Evolutionary conservation across 345 rosid species (phyloP).

Genomic region (Bruguiera parviflora): DNA sequence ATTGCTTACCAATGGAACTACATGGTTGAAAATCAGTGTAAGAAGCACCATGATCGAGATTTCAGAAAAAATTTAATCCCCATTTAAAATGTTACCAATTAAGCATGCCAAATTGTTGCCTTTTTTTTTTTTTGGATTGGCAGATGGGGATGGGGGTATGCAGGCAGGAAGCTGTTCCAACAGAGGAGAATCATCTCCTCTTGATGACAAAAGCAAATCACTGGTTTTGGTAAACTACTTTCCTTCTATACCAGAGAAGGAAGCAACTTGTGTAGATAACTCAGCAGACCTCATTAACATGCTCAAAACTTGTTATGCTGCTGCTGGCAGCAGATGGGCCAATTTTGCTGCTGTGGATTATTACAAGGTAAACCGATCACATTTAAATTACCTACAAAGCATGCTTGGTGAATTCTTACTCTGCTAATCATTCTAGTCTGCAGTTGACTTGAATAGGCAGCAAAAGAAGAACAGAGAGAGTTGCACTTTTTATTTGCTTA

Average conservation of each 20-base stretch:
- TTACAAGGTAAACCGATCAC: conserved; percentile 38
- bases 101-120: too few species aligned
- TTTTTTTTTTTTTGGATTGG: conserved; percentile 6
- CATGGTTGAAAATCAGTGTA: conserved; percentile 83
- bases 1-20: conserved; percentile 75
- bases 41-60: not conserved
- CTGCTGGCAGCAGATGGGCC: conserved; percentile 55
- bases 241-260: conserved; percentile 26
- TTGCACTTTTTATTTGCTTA: conserved; percentile 26
- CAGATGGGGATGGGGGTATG: conserved; percentile 65
- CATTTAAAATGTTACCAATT: too few species aligned
- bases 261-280: conserved; percentile 39
- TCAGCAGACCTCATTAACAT: conserved; percentile 46
- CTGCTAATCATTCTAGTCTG: not conserved
- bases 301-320: conserved; percentile 46
- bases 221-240: conserved; percentile 38
- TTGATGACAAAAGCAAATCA: conserved; percentile 49
- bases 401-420: too few species aligned
- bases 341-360: conserved; percentile 61
- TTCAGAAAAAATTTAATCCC: too few species aligned
- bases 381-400: not conserved
- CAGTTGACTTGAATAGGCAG: not conserved
- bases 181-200: conserved; percentile 45
- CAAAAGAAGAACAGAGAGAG: not conserved
- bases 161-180: conserved; percentile 52